Percentiles rank a stretch among this genome's conserved stretches.
Evolutionary conservation across 345 rosid species (phyloP).

Genomic region (Rubroshorea leprosula): DNA sequence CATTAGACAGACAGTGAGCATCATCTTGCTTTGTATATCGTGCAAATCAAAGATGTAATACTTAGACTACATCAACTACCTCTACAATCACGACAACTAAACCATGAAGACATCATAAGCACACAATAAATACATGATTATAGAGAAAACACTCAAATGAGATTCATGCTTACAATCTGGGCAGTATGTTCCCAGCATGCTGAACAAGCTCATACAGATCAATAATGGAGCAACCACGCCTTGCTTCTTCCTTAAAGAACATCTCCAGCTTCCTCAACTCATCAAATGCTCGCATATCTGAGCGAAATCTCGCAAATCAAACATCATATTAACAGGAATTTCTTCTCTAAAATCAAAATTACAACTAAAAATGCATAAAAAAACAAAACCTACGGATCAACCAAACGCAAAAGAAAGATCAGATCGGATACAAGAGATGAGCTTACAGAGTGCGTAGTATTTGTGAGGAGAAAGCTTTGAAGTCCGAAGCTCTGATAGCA

Average conservation of each 20-base stretch:
- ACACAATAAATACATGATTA: not conserved
- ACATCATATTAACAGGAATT: not conserved
- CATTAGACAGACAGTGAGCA: not conserved
- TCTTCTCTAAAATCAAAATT: not conserved
- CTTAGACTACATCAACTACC: not conserved
- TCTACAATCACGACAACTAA: no score
- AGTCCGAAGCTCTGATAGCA: constrained; percentile 96
- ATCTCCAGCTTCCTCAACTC: constrained; percentile 91
- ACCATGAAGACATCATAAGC: not conserved
- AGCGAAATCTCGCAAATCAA: constrained; percentile 15
- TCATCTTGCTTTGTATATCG: not conserved
- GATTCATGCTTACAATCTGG: constrained; percentile 69
- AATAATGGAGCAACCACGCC: constrained; percentile 88
- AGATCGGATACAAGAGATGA: constrained; percentile 15
- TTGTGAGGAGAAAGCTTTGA: constrained; percentile 96
- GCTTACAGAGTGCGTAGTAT: constrained; percentile 89
- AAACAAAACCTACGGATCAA: not conserved
- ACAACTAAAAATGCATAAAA: constrained; percentile 1
- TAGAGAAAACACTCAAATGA: not conserved
- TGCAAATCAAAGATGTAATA: not conserved
- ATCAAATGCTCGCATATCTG: constrained; percentile 97
- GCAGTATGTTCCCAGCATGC: constrained; percentile 97
- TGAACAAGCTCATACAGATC: constrained; percentile 97
- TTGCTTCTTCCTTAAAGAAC: constrained; percentile 89
- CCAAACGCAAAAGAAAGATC: constrained; percentile 13